Evolutionary conservation across 2,329 filamentous ascomycete genomes (phyloP), one percentile per base, ranked within the genome.

Genomic region (Colletotrichum salicis): DNA sequence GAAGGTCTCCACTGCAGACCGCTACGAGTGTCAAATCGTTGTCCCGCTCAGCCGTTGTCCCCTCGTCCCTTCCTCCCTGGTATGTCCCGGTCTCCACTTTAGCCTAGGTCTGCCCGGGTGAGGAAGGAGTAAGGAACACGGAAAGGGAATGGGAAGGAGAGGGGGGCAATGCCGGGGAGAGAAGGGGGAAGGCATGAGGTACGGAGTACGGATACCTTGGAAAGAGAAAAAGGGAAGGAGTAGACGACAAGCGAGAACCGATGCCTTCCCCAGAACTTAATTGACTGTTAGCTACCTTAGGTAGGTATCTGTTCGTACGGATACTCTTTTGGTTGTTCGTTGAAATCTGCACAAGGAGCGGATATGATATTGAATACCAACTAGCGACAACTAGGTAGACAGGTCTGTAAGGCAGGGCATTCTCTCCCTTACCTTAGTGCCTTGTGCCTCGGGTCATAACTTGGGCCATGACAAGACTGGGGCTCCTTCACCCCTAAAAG

Each of bases 401-500:
- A 31, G 31, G 48, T 15, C 41, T 48, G 19, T 48, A 48, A 48
- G 8, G 15, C 13, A 48, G 22, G 8, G 15, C 13, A 48, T 19
- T 19, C 41, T 48, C 41, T 48, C 41, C 41, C 41, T 48, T 48
- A 48, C 41, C 41, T 48, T n/a, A 22, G 22, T 64, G 24, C 37
- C 13, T 41, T 41, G 22, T 41, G 51, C 24, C 22, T n/a, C 13
- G 31, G 24, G 58, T 48, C 13, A 48, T 52, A 29, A 29, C 27
- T 29, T 29, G 27, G 27, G 19, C 41, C n/a, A n/a, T 48, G 41
- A 22, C 41, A 48, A 35, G 29, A 37, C 41, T 33, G 37, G 48
- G 35, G 37, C 51, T 41, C 10, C 31, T 67, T 67, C 15, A 35
- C 52, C 41, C 64, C 68, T 52, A 54, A 68, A 58, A 63, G 51